Evolutionary conservation across 805 yeast genomes (phyloP).

Genomic region (Babjeviella inositovora): DNA sequence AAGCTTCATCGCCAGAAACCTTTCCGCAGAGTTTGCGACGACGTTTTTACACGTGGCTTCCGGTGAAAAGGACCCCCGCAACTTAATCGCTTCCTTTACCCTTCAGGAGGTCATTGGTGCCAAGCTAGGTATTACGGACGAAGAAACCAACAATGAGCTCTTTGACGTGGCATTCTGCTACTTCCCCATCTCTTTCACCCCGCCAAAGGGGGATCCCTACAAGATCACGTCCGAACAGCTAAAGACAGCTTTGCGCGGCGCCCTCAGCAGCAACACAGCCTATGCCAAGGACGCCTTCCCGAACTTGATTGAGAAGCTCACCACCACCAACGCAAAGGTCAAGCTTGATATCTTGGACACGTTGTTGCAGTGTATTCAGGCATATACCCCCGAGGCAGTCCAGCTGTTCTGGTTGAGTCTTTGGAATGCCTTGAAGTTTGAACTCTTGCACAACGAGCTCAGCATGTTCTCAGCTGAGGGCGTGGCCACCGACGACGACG

Average conservation of each 20-base stretch:
- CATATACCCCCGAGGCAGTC: constrained; percentile 31
- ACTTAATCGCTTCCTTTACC: constrained; percentile 55
- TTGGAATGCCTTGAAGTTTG: constrained; percentile 84
- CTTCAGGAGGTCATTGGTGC: constrained; percentile 31
- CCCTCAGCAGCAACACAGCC: constrained; percentile 41
- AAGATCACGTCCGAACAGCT: constrained; percentile 63
- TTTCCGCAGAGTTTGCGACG: constrained; percentile 26
- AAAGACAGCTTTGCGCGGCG: constrained; percentile 40
- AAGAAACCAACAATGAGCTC: constrained; percentile 38
- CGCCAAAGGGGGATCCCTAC: constrained; percentile 83
- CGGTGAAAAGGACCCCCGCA: constrained; percentile 92
- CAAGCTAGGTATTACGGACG: constrained; percentile 17
- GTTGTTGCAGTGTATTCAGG: constrained; percentile 34
- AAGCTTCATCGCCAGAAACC: constrained; percentile 6
- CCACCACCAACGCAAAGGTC: constrained; percentile 59
- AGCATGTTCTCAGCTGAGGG: too few species aligned
- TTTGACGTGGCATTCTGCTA: constrained; percentile 89
- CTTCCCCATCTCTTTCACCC: constrained; percentile 90
- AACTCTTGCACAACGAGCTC: constrained; percentile 77
- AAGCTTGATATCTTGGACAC: constrained; percentile 63
- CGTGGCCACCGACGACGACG: too few species aligned
- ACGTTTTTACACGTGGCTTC: constrained; percentile 54
- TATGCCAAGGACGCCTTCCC: constrained; percentile 67
- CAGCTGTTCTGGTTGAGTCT: constrained; percentile 51
- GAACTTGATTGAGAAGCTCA: constrained; percentile 61